These are phyloP conservation scores for Pyricularia sp. DNA, from an alignment of 2,329 filamentous ascomycete species.

Conservation along the genomic window DNA sequence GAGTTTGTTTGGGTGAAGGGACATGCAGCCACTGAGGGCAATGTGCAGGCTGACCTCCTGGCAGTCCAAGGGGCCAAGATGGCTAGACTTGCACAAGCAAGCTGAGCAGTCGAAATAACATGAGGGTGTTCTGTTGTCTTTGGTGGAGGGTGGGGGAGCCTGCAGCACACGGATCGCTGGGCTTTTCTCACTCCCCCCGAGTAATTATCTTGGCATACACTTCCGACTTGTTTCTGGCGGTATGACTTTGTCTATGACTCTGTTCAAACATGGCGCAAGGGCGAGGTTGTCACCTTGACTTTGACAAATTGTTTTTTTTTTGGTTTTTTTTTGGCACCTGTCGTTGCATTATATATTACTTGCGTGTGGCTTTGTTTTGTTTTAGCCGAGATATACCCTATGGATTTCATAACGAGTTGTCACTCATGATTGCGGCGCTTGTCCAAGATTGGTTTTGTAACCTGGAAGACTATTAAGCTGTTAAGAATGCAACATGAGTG, in stretches of 20 bases:
- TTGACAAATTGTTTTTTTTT: neutral
- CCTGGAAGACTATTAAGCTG: neutral
- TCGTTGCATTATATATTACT: neutral
- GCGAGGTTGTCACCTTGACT: neutral
- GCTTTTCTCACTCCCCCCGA: neutral
- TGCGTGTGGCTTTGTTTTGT: neutral
- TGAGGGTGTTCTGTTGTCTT: neutral
- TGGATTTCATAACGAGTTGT: neutral
- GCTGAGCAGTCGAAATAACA: neutral
- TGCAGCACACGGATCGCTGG: neutral
- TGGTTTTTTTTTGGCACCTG: neutral
- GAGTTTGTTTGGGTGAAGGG: slow-evolving; percentile 86
- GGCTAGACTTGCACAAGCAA: neutral
- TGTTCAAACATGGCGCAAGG: neutral
- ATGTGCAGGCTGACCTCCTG: slow-evolving; percentile 69
- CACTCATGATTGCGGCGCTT: neutral
- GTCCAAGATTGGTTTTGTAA: neutral
- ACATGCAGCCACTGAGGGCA: slow-evolving; percentile 64
- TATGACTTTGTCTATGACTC: neutral
- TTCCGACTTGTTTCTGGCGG: neutral
- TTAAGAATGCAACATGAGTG: neutral
- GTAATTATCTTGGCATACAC: neutral
- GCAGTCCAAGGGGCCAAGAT: slow-evolving; percentile 55
- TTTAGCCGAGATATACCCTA: neutral
- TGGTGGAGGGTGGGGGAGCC: neutral